Conservation (phyloP, 495 filamentous ascomycete genomes). For the Penicillium waksmanii region DNA sequence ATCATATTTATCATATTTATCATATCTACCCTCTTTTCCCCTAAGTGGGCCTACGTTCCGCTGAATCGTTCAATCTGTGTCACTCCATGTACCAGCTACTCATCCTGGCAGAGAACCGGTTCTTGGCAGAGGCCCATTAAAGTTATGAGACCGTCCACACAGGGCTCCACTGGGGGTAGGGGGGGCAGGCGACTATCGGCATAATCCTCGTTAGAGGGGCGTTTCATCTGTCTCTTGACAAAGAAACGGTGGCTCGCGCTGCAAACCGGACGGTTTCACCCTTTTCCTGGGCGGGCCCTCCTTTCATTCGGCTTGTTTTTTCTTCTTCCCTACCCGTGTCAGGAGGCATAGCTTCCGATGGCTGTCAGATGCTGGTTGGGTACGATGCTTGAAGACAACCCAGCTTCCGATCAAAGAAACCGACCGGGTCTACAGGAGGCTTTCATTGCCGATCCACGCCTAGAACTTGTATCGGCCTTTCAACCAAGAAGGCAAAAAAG, state of each 20-base stretch:
- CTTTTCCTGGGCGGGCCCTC: slow-evolving; percentile 2
- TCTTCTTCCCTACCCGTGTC: not conserved
- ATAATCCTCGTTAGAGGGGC: slow-evolving; percentile 12
- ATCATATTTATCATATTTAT: not conserved
- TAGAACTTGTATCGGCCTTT: not conserved
- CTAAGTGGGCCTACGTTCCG: not conserved
- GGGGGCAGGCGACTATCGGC: slow-evolving; percentile 2
- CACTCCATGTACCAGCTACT: not conserved
- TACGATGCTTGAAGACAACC: not conserved
- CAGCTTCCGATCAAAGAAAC: not conserved
- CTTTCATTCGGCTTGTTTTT: not conserved
- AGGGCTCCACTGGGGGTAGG: slow-evolving; percentile 8
- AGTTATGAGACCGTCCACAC: slow-evolving; percentile 8
- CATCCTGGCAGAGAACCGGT: slow-evolving; percentile 3
- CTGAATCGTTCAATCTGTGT: slow-evolving; percentile 2
- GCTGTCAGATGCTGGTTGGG: not conserved
- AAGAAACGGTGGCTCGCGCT: slow-evolving; percentile 23
- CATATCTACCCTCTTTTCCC: not conserved
- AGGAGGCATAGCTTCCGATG: not conserved
- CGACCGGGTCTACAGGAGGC: slow-evolving; percentile 1
- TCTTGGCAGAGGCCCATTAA: slow-evolving; percentile 15
- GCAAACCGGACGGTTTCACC: slow-evolving; percentile 6
- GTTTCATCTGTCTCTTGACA: slow-evolving; percentile 22
- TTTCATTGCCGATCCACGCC: not conserved
- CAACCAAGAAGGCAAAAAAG: not conserved